phyloP scores from a whole-genome alignment of 257 asterid species.

The Penstemon davidsonii region DNA sequence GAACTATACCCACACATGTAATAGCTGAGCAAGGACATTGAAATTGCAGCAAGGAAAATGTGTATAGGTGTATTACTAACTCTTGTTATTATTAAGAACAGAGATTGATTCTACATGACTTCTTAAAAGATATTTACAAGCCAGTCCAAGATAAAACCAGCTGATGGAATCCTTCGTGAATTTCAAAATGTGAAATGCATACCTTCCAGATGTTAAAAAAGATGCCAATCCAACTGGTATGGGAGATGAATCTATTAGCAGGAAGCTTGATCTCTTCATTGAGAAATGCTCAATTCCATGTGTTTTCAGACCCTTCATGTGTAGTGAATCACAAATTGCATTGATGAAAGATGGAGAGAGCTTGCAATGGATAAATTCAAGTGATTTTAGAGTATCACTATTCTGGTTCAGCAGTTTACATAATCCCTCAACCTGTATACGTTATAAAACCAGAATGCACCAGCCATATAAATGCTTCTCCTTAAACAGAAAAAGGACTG shows the following conservation, averaged over 20 bases:
- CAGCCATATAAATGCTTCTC: conserved; percentile 14
- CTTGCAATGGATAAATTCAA: conserved; percentile 86
- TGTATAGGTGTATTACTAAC: not conserved
- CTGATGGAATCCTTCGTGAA: too few species aligned
- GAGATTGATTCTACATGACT: not conserved
- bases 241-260: conserved; percentile 45
- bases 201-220: conserved; percentile 80
- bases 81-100: not conserved
- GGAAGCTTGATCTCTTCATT: conserved; percentile 81
- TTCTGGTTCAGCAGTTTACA: conserved; percentile 76
- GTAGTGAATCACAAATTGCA: conserved; percentile 68
- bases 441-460: conserved; percentile 30
- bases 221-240: conserved; percentile 61
- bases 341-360: conserved; percentile 59
- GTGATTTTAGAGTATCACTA: conserved; percentile 58
- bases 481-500: too few species aligned
- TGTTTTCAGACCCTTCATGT: conserved; percentile 48
- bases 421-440: conserved; percentile 78
- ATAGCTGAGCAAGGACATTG: not conserved
- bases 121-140: not conserved
- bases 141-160: too few species aligned
- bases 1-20: not conserved
- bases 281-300: conserved; percentile 81
- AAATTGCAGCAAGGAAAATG: not conserved
- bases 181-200: not conserved